phyloP scores from a whole-genome alignment of 2,329 filamentous ascomycete genomes.

The Microascus cirrosus region DNA sequence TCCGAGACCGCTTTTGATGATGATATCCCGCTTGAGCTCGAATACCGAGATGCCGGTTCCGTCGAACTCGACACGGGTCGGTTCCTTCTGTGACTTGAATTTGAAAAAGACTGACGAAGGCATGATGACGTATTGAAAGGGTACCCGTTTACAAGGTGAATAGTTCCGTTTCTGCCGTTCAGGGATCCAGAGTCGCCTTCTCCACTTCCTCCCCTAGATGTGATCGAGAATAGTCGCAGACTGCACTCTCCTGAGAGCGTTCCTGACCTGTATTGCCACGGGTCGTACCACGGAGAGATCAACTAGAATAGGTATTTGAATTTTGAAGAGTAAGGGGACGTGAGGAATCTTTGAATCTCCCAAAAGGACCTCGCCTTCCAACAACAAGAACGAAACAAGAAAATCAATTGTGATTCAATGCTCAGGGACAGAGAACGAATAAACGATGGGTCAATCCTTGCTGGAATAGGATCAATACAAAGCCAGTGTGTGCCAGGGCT shows the following conservation, averaged over 20 bases:
- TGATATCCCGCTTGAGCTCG: constrained; percentile 97
- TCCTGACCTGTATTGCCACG: background rate
- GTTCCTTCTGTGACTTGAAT: constrained; percentile 98
- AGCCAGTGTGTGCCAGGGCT: constrained; percentile 8
- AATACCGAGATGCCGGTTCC: constrained; percentile 97
- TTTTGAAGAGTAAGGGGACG: background rate
- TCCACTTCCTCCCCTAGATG: background rate
- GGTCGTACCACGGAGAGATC: constrained; percentile 1
- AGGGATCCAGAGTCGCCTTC: background rate
- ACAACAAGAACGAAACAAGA: constrained; percentile 9
- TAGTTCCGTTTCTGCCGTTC: background rate
- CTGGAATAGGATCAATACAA: constrained; percentile 11
- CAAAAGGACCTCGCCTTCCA: constrained; percentile 2
- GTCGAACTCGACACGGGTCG: constrained; percentile 89
- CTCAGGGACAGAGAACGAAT: constrained; percentile 12
- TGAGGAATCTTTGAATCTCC: background rate
- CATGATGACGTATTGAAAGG: constrained; percentile 44
- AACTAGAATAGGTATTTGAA: constrained; percentile 3
- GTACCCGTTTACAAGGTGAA: background rate
- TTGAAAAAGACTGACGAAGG: constrained; percentile 98
- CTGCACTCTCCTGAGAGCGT: background rate
- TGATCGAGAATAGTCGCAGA: background rate
- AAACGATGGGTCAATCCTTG: constrained; percentile 1
- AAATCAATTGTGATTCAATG: constrained; percentile 44
- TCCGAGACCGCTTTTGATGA: constrained; percentile 82